Evolutionary conservation across 345 rosid genomes (phyloP).

Genomic region (Trapa incisa): DNA sequence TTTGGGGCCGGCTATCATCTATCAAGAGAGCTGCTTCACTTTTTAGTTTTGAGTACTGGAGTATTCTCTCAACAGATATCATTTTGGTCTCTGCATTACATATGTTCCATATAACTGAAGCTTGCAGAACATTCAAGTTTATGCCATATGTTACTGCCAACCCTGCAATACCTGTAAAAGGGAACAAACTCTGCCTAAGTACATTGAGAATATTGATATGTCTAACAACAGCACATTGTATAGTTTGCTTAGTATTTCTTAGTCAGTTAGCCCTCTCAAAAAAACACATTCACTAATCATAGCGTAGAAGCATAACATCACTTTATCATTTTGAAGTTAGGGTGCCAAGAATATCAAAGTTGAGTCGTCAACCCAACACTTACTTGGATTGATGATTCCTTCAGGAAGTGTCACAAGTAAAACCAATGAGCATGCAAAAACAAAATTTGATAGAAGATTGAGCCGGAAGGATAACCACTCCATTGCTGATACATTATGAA

Average conservation of each 20-base stretch:
- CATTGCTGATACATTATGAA: slow-evolving; percentile 74
- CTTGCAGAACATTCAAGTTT: slow-evolving; percentile 75
- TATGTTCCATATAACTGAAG: slow-evolving; percentile 74
- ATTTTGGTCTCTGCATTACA: slow-evolving; percentile 89
- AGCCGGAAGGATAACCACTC: slow-evolving; percentile 94
- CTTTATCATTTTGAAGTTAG: too few relatives aligned
- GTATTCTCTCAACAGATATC: slow-evolving; percentile 83
- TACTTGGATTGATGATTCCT: slow-evolving; percentile 88
- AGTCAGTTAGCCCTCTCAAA: background rate
- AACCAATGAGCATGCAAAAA: slow-evolving; percentile 77
- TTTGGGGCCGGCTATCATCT: slow-evolving; percentile 48
- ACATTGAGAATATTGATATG: background rate
- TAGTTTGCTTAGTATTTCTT: background rate
- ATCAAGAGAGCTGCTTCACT: slow-evolving; percentile 66
- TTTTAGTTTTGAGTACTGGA: slow-evolving; percentile 62
- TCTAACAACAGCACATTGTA: background rate
- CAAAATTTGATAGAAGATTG: slow-evolving; percentile 75
- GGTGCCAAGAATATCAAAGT: too few relatives aligned
- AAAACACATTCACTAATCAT: background rate
- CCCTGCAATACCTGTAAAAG: slow-evolving; percentile 77
- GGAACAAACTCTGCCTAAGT: background rate
- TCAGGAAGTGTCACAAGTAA: slow-evolving; percentile 82
- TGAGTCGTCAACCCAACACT: slow-evolving; percentile 14
- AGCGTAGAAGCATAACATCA: background rate
- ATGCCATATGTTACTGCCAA: slow-evolving; percentile 85